Evolutionary conservation across 1,284 basidiomycete genomes (phyloP).

Genomic region (Mycena citricolor): DNA sequence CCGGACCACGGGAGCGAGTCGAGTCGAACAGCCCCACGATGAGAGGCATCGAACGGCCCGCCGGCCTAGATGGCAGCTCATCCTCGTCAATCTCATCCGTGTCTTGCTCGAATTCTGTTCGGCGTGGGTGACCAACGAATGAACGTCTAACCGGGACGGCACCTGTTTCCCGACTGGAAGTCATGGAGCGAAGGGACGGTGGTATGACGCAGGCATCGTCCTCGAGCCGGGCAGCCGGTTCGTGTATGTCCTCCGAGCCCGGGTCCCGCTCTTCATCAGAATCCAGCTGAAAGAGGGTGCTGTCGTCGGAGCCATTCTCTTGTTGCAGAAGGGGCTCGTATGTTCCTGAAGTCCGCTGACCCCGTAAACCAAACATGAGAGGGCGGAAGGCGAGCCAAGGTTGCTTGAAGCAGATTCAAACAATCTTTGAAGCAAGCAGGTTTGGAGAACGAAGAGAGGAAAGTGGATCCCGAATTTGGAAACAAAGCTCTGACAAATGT

Average conservation of each 20-base stretch:
- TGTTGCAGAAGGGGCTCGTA: constrained; percentile 55
- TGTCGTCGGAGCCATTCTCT: constrained; percentile 27
- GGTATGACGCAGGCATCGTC: constrained; percentile 68
- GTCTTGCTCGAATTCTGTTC: constrained; percentile 74
- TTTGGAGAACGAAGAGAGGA: no score
- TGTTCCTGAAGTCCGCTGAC: neutral
- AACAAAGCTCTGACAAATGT: neutral
- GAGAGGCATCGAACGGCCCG: constrained; percentile 65
- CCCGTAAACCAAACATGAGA: neutral
- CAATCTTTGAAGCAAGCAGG: no score
- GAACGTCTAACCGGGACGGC: constrained; percentile 36
- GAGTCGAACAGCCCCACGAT: constrained; percentile 73
- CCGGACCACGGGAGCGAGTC: constrained; percentile 52
- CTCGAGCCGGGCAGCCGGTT: constrained; percentile 56
- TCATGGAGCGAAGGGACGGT: constrained; percentile 66
- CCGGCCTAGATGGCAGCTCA: constrained; percentile 36
- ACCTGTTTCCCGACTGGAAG: constrained; percentile 76
- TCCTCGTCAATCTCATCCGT: constrained; percentile 69
- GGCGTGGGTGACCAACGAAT: constrained; percentile 14
- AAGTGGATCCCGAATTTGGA: no score
- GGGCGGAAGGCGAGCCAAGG: no score
- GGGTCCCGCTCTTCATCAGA: constrained; percentile 41
- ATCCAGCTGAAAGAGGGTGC: constrained; percentile 43
- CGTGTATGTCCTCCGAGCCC: constrained; percentile 32
- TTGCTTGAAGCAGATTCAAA: no score